A percentile compares a stretch with the other conserved stretches of the same genome.
phyloP scores from a whole-genome alignment of 441 rosid genomes.

The Rhodomyrtus psidioides region DNA sequence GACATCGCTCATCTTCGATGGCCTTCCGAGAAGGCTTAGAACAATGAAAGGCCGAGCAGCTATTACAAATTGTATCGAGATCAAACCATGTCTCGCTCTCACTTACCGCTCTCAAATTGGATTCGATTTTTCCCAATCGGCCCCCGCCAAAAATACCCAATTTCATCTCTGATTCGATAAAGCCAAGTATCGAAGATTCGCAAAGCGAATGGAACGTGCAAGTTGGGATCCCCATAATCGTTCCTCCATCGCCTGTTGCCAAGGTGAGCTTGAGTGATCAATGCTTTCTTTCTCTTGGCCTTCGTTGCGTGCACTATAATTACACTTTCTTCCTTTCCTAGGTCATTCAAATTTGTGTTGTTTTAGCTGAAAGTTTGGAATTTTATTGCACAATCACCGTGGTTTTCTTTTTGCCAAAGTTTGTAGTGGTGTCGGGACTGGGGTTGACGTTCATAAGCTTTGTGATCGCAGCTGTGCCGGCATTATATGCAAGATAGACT shows the following conservation, averaged over 20 bases:
- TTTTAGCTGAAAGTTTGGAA: too few relatives aligned
- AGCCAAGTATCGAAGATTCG: slow-evolving; percentile 5
- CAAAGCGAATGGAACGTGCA: slow-evolving; percentile 26
- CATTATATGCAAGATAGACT: too few relatives aligned
- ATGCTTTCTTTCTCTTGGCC: slow-evolving; percentile 59
- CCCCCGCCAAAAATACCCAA: too few relatives aligned
- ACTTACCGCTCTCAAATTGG: too few relatives aligned
- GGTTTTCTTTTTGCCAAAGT: background rate
- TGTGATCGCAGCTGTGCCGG: too few relatives aligned
- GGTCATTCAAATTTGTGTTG: too few relatives aligned
- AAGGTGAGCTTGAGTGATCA: slow-evolving; percentile 53
- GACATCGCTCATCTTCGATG: background rate
- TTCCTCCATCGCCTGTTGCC: slow-evolving; percentile 15
- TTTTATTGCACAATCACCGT: background rate
- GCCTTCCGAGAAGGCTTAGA: background rate
- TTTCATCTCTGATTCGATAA: background rate
- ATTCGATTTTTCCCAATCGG: too few relatives aligned
- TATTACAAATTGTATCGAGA: too few relatives aligned
- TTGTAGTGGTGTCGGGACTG: background rate
- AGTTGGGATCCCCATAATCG: slow-evolving; percentile 35
- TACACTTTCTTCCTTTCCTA: background rate
- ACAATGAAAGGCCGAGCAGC: too few relatives aligned
- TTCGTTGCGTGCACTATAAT: slow-evolving; percentile 75
- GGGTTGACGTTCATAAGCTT: background rate
- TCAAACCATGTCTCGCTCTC: too few relatives aligned